These are phyloP conservation scores for Monosporascus sp. DNA, from an alignment of 2,329 filamentous ascomycete species.

Conservation along the genomic window DNA sequence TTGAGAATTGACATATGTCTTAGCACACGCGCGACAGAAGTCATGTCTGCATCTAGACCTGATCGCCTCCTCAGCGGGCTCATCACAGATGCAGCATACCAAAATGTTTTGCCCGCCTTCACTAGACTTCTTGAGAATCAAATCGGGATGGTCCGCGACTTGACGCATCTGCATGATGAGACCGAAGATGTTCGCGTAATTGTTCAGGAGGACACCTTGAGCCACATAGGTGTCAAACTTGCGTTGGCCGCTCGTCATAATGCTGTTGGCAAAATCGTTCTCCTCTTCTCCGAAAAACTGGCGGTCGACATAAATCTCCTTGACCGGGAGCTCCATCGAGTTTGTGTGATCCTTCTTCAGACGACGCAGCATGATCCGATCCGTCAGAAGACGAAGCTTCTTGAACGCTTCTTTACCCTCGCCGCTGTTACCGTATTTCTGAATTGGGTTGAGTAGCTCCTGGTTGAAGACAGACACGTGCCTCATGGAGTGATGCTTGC, in stretches of 20 bases:
- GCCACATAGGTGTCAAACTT: slow-evolving; percentile 95
- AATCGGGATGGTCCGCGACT: slow-evolving; percentile 90
- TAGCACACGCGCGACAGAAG: slow-evolving; percentile 78
- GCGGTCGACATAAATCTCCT: slow-evolving; percentile 85
- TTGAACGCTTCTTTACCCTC: slow-evolving; percentile 65
- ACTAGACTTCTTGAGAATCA: slow-evolving; percentile 83
- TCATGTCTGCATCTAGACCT: slow-evolving; percentile 90
- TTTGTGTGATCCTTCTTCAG: slow-evolving; percentile 91
- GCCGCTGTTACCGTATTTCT: slow-evolving; percentile 54
- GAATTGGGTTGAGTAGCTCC: slow-evolving; percentile 82
- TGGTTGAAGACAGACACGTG: slow-evolving; percentile 86
- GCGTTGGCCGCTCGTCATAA: slow-evolving; percentile 86
- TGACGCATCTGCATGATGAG: slow-evolving; percentile 99
- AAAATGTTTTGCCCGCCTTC: slow-evolving; percentile 85
- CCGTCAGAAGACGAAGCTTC: slow-evolving; percentile 83
- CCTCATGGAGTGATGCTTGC: slow-evolving; percentile 31
- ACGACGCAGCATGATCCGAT: slow-evolving; percentile 91
- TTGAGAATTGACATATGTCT: slow-evolving; percentile 74
- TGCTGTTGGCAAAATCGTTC: slow-evolving; percentile 89
- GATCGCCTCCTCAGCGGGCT: slow-evolving; percentile 90
- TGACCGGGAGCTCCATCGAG: slow-evolving; percentile 93
- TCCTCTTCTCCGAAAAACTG: slow-evolving; percentile 97
- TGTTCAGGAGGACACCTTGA: slow-evolving; percentile 89
- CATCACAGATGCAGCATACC: slow-evolving; percentile 92
- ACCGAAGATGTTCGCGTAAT: slow-evolving; percentile 98